Percentiles rank a stretch among this genome's conserved stretches.
Conservation (phyloP, 371 early-diverging fungal species). For the Parasitella parasitica region DNA sequence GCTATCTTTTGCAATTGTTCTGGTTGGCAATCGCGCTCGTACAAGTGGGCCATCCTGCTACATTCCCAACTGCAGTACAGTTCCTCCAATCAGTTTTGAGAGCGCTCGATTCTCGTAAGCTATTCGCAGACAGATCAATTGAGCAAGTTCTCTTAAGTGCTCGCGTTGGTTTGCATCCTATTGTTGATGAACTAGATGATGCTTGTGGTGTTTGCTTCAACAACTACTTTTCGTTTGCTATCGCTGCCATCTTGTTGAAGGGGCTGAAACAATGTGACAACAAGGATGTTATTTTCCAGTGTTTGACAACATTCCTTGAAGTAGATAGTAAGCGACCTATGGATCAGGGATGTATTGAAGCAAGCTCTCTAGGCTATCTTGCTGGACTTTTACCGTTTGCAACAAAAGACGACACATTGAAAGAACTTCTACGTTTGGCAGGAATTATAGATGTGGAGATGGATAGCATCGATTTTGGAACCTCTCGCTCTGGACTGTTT, state of each 20-base stretch:
- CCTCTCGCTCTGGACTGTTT: slow-evolving; percentile 62
- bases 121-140: slow-evolving; percentile 65
- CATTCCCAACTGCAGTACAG: slow-evolving; percentile 71
- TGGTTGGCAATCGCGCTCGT: slow-evolving; percentile 88
- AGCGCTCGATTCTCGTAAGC: slow-evolving; percentile 69
- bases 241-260: slow-evolving; percentile 76
- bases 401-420: slow-evolving; percentile 61
- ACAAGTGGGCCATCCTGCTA: slow-evolving; percentile 81
- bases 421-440: slow-evolving; percentile 62
- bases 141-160: slow-evolving; percentile 69
- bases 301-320: slow-evolving; percentile 71
- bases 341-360: slow-evolving; percentile 54
- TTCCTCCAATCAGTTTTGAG: slow-evolving; percentile 73
- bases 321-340: slow-evolving; percentile 59
- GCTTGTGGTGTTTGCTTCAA: slow-evolving; percentile 78
- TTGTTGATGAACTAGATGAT: slow-evolving; percentile 68
- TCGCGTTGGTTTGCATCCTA: slow-evolving; percentile 65
- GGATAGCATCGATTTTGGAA: slow-evolving; percentile 50
- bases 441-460: slow-evolving; percentile 55
- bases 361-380: slow-evolving; percentile 71
- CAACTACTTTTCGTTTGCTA: slow-evolving; percentile 84
- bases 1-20: slow-evolving; percentile 79
- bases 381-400: slow-evolving; percentile 74
- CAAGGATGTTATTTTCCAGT: slow-evolving; percentile 68
- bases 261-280: slow-evolving; percentile 79